Conservation (phyloP, 176 grass and related monocot genomes). For the Oryza rufipogon region DNA sequence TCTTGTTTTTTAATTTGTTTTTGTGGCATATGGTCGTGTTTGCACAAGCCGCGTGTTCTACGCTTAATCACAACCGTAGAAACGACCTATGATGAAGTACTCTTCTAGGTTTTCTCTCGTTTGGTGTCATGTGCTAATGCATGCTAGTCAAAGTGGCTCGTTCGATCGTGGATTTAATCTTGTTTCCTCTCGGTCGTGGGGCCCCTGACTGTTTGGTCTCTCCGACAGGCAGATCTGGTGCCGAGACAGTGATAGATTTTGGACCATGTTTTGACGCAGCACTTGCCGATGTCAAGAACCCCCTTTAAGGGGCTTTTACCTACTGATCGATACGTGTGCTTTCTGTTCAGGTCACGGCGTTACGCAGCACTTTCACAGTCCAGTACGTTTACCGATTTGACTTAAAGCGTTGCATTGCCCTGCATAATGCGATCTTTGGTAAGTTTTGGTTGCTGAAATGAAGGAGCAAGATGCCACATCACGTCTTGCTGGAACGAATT, state of each 20-base stretch:
- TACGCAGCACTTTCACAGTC: neutral
- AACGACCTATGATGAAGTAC: neutral
- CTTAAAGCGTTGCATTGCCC: neutral
- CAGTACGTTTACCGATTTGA: neutral
- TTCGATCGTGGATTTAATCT: neutral
- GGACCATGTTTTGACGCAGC: neutral
- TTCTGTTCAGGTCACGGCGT: neutral
- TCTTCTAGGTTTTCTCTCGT: slow-evolving; percentile 1
- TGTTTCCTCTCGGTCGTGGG: neutral
- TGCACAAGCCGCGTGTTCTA: neutral
- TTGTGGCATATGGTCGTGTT: neutral
- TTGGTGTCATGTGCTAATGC: slow-evolving; percentile 23
- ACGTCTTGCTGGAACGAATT: neutral
- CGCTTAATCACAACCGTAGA: neutral
- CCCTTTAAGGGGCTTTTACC: neutral
- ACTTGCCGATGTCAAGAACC: neutral
- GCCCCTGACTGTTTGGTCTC: slow-evolving; percentile 8
- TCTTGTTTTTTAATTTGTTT: neutral
- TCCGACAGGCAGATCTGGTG: slow-evolving; percentile 24
- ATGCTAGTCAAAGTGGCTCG: slow-evolving; percentile 16
- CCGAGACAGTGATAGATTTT: slow-evolving; percentile 31
- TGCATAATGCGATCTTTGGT: neutral
- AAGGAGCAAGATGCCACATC: too few relatives aligned
- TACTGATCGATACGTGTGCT: neutral
- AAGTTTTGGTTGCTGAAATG: neutral